Conservation (phyloP, 2,329 filamentous ascomycete genomes). For the Aspergillus udagawae region DNA sequence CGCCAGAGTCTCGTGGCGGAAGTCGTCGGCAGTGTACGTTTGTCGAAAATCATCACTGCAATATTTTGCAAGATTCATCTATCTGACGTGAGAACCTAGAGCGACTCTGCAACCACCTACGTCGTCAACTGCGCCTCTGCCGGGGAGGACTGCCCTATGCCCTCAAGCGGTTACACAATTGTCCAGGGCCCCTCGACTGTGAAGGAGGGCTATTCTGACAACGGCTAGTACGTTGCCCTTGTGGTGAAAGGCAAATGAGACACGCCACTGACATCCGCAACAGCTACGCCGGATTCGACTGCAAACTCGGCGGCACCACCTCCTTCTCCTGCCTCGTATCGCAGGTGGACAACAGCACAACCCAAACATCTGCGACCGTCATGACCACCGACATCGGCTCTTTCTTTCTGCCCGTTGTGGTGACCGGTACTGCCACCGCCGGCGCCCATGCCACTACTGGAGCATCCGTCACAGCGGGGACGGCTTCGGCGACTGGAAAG, state of each 20-base stretch:
- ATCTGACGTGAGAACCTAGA: constrained; percentile 6
- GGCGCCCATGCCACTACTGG: constrained; percentile 17
- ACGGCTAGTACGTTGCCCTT: constrained; percentile 9
- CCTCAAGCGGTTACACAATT: constrained; percentile 5
- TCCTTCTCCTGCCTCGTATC: constrained; percentile 21
- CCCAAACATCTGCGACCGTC: constrained; percentile 8
- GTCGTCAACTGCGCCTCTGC: constrained; percentile 12
- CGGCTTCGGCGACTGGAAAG: constrained; percentile 11
- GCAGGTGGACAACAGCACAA: constrained; percentile 13
- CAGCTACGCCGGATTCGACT: constrained; percentile 11
- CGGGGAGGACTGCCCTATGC: constrained; percentile 8
- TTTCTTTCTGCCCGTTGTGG: constrained; percentile 2
- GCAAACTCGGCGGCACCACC: constrained; percentile 23
- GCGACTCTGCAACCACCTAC: constrained; percentile 16
- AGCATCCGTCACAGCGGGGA: constrained; percentile 7
- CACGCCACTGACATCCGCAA: neutral
- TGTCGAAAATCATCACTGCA: neutral
- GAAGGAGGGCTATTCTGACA: neutral
- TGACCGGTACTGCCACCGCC: constrained; percentile 23
- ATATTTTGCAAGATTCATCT: neutral
- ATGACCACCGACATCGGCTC: constrained; percentile 13
- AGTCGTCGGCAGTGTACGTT: neutral
- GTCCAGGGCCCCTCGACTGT: constrained; percentile 9
- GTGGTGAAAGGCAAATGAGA: neutral
- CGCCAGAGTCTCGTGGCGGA: neutral